A percentile compares a stretch with the other conserved stretches of the same genome.
Conservation (phyloP, 441 rosid genomes). For the Corymbia citriodora region DNA sequence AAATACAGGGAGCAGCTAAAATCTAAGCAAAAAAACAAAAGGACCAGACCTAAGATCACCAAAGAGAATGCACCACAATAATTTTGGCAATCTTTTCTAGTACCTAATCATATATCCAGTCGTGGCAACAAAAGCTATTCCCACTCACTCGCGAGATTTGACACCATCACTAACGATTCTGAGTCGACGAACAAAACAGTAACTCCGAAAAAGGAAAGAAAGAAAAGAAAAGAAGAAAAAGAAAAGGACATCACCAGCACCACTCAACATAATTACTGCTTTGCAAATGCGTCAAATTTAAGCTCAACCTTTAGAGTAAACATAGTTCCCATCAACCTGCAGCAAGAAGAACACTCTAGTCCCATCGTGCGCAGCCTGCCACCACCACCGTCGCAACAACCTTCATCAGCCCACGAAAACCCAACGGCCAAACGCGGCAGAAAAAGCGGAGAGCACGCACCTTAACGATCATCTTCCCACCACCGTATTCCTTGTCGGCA, state of each 20-base stretch:
- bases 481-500: slow-evolving; percentile 59
- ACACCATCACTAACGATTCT: neutral
- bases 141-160: neutral
- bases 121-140: neutral
- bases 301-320: slow-evolving; percentile 66
- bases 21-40: neutral
- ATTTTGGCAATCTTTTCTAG: neutral
- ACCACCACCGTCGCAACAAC: neutral
- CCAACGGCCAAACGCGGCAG: neutral
- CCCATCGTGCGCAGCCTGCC: slow-evolving; percentile 90
- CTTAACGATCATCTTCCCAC: slow-evolving; percentile 85
- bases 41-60: neutral
- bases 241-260: neutral
- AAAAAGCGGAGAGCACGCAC: slow-evolving; percentile 18
- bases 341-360: slow-evolving; percentile 66
- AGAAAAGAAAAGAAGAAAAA: neutral
- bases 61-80: neutral
- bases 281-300: neutral
- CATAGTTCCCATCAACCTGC: slow-evolving; percentile 86
- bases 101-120: neutral
- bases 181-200: neutral
- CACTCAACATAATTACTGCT: neutral
- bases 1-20: neutral
- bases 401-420: neutral
- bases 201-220: neutral